Conservation (phyloP, 441 rosid species). For the Erysimum cheiri region DNA sequence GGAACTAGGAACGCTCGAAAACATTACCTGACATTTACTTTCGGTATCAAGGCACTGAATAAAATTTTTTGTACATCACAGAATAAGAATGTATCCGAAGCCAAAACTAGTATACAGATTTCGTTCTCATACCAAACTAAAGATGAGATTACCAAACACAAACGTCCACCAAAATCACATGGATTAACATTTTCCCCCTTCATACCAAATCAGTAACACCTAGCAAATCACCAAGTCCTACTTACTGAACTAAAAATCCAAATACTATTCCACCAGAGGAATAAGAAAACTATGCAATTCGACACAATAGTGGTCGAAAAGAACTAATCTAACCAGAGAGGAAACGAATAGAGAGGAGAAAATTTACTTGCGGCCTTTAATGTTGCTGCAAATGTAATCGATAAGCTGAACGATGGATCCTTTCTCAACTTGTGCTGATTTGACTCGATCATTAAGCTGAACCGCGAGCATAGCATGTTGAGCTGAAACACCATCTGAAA, state of each 20-base stretch:
- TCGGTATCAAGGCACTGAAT: background rate
- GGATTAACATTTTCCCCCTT: background rate
- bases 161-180: background rate
- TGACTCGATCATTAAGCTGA: constrained; percentile 81
- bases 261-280: background rate
- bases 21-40: background rate
- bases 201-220: background rate
- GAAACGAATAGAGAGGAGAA: background rate
- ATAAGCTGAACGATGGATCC: constrained; percentile 82
- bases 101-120: background rate
- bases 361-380: constrained; percentile 70
- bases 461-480: constrained; percentile 82
- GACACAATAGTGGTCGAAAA: background rate
- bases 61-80: background rate
- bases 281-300: background rate
- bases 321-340: background rate
- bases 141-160: constrained; percentile 4
- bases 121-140: background rate
- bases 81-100: background rate
- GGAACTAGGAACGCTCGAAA: background rate
- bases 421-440: constrained; percentile 56
- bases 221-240: background rate
- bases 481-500: constrained; percentile 66
- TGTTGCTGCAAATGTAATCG: constrained; percentile 79
- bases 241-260: constrained; percentile 3